Base-by-base conservation (phyloP, 352 stramenopile genomes). In the Globisporangium megalacanthum region DNA sequence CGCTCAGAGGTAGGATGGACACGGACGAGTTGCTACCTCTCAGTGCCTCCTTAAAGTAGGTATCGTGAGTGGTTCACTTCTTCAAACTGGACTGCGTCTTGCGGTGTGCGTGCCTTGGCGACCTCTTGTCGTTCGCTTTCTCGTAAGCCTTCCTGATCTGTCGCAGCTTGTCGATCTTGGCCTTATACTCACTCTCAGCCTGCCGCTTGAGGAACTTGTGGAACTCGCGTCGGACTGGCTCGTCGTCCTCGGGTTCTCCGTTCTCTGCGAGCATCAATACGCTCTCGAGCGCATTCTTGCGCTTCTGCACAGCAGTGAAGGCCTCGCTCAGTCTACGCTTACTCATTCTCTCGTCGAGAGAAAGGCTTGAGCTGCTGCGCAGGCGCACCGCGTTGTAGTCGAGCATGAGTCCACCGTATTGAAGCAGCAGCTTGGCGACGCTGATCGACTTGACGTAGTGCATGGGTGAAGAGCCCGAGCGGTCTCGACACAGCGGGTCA, bases 391-490 rank as follows among this genome's bases (percentile, higher is more conserved):
- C 58, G 45, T 88, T 86, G 56, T 76, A 79, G 60, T 88, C 77
- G 29, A 89, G 73, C 3, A 85, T 65, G 53, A 69, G 69, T 8
- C 59, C 72, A 1, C 77, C 75, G 17, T 89, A 89, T 39, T 85
- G 73, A 17, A 86, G 45, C 3, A 89, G 67, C 13, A 89, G 64
- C 44, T 86, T 88, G 3, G 73, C 77, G 9, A 87, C 69, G n/a
- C 61, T 88, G 35, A 81, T 49, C 15, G 79, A 86, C 44, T 79
- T 73, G 45, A 75, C 79, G 44, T 90, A 92, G 55, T 92, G 79
- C 66, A 92, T 68, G 1, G 82, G 77, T 0, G 82, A 79, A 4
- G 68, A 83, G 6, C 69, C 72, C 64, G 88, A 90, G 6, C 78
- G 78, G 62, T 92, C 77, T 0, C 74, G 68, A 41, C 70, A 69